Evolutionary conservation across 495 filamentous ascomycete species (phyloP), one percentile per base, ranked within the genome.

Genomic region (Talaromyces trachyspermus): DNA sequence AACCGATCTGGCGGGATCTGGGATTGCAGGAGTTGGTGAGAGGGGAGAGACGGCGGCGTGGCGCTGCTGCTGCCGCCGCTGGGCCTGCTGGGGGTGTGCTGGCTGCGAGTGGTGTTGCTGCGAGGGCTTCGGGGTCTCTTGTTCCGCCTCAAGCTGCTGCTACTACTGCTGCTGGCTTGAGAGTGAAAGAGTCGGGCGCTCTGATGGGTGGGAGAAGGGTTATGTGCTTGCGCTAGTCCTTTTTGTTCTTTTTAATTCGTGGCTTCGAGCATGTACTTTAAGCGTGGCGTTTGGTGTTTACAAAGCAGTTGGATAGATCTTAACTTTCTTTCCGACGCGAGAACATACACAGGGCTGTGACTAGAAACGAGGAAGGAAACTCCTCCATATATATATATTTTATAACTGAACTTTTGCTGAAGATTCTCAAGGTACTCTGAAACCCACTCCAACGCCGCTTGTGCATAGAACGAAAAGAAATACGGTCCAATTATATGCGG

Each of bases 1-100:
- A 90, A 67, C 69, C 80, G 2, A 80, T 83, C 3, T 96, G 91
- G 92, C 82, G 85, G 57, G 92, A 96, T 69, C 59, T 95, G 10
- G 88, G 89, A 1, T 63, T 96, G 24, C 72, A 76, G 33, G 81
- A 81, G 46, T 67, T 94, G 50, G 83, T 89, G 71, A 68, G 66
- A 29, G 55, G 54, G 44, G 53, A 56, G n/a, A n/a, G 43, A 64
- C 58, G 8, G 20, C 8, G 29, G 30, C 19, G 30, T 18, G 7
- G 88, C 88, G 2, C 65, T 95, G 25, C 72, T 76, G 36, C 81
- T 81, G 47, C 68, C 91, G 49, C 80, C 89, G 70, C 48, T 20
- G 46, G 43, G 42, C 37, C 55, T 49, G 53, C 56, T 33, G 52
- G 56, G 15, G 51, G 54, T 14, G 54, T 50, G 12, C 54, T 50